Percentiles rank a stretch among this genome's conserved stretches.
Conservation (phyloP, 345 rosid genomes). For the Kernera saxatilis region DNA sequence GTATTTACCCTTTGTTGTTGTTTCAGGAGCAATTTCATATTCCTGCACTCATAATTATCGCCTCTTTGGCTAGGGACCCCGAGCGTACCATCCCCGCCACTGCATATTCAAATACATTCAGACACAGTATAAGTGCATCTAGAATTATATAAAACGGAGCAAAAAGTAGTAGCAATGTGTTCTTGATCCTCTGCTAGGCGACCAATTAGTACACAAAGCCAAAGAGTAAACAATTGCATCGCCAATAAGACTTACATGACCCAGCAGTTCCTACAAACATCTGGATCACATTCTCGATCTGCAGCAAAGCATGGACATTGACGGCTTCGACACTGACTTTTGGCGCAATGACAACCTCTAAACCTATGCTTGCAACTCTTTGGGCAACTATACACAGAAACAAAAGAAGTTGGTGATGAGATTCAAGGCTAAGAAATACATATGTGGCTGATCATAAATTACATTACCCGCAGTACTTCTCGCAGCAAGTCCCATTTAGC, state of each 20-base stretch:
- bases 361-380: slow-evolving; percentile 96
- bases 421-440: background rate
- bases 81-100: slow-evolving; percentile 97
- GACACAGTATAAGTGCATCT: background rate
- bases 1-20: slow-evolving; percentile 86
- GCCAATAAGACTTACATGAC: slow-evolving; percentile 60
- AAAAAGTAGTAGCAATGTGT: background rate
- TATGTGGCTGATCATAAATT: background rate
- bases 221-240: slow-evolving; percentile 5
- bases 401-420: slow-evolving; percentile 4
- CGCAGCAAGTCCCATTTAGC: slow-evolving; percentile 95
- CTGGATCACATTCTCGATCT: slow-evolving; percentile 99
- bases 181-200: background rate
- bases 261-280: slow-evolving; percentile 99
- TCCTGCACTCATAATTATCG: slow-evolving; percentile 97
- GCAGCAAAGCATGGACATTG: slow-evolving; percentile 99
- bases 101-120: slow-evolving; percentile 24
- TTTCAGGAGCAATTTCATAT: slow-evolving; percentile 97
- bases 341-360: slow-evolving; percentile 99
- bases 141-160: background rate
- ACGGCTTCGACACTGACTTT: slow-evolving; percentile 99
- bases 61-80: slow-evolving; percentile 95
- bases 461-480: slow-evolving; percentile 98
- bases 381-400: slow-evolving; percentile 67
- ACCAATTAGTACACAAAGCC: background rate